Evolutionary conservation across 1,139 yeast species (phyloP).

Genomic region (Arxiozyma bovina): DNA sequence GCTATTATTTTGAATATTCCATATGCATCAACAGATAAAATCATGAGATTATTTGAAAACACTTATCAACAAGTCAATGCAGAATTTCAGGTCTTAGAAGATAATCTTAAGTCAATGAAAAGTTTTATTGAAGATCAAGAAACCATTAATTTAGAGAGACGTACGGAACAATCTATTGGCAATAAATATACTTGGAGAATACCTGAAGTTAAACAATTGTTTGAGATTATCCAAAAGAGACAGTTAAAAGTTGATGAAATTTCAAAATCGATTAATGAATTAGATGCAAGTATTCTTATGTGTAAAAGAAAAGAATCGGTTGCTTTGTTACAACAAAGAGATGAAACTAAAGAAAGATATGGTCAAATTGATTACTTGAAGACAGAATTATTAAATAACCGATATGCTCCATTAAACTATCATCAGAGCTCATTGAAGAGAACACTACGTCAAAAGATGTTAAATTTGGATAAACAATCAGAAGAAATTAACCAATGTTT

Average conservation of each 20-base stretch:
- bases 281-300: conserved; percentile 4
- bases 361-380: conserved; percentile 9
- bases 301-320: conserved; percentile 1
- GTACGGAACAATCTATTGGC: conserved; percentile 16
- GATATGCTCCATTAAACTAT: conserved; percentile 13
- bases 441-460: conserved; percentile 18
- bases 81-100: conserved; percentile 33
- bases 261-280: conserved; percentile 1
- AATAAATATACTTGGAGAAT: conserved; percentile 36
- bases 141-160: conserved; percentile 15
- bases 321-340: conserved; percentile 3
- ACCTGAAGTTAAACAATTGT: conserved; percentile 29
- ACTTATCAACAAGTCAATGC: conserved; percentile 36
- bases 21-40: conserved; percentile 19
- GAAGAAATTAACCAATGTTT: conserved; percentile 12
- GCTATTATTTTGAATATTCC: conserved; percentile 14
- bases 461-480: conserved; percentile 9
- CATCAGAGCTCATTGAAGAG: conserved; percentile 19
- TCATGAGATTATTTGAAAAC: conserved; percentile 32
- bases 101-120: conserved; percentile 30
- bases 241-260: not conserved
- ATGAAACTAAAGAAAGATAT: conserved; percentile 10
- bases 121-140: conserved; percentile 34
- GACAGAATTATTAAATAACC: conserved; percentile 6
- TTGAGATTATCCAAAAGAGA: conserved; percentile 15